Evolutionary conservation across 129 eudicot genomes (phyloP).

Genomic region (Centaurea solstitialis): DNA sequence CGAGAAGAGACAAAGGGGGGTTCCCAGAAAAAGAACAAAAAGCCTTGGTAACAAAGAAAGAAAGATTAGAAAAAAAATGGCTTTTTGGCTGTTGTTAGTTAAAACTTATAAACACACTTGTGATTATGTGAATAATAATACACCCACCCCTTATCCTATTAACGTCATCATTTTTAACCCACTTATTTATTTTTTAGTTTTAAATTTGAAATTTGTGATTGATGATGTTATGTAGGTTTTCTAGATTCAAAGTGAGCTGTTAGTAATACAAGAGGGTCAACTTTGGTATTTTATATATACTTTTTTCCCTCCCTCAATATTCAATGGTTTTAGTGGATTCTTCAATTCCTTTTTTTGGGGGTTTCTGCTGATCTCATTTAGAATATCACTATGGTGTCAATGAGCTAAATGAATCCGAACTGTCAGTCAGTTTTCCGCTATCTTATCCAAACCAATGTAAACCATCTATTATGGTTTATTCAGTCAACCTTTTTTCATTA

Average conservation of each 20-base stretch:
- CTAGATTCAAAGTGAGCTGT: background rate
- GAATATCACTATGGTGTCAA: too few species aligned
- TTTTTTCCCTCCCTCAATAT: too few species aligned
- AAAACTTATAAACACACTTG: conserved; percentile 18
- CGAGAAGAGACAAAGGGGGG: conserved; percentile 50
- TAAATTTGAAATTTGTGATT: background rate
- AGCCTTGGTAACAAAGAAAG: conserved; percentile 19
- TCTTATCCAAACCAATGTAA: too few species aligned
- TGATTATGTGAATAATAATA: conserved; percentile 42
- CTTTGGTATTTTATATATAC: background rate
- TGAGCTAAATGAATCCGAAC: too few species aligned
- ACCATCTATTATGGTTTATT: too few species aligned
- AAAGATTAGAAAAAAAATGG: background rate
- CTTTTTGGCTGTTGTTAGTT: conserved; percentile 15
- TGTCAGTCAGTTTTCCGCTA: too few species aligned
- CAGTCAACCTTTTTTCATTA: too few species aligned
- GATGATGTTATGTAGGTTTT: background rate
- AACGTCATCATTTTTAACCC: conserved; percentile 20
- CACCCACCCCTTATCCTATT: background rate
- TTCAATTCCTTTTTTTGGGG: too few species aligned
- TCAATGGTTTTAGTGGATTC: too few species aligned
- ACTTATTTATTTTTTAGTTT: background rate
- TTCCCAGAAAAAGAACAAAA: conserved; percentile 57
- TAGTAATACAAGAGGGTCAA: background rate
- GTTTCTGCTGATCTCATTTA: too few species aligned